Conservation (phyloP, 1,139 yeast species). For the Magnusiomyces clavatus region DNA sequence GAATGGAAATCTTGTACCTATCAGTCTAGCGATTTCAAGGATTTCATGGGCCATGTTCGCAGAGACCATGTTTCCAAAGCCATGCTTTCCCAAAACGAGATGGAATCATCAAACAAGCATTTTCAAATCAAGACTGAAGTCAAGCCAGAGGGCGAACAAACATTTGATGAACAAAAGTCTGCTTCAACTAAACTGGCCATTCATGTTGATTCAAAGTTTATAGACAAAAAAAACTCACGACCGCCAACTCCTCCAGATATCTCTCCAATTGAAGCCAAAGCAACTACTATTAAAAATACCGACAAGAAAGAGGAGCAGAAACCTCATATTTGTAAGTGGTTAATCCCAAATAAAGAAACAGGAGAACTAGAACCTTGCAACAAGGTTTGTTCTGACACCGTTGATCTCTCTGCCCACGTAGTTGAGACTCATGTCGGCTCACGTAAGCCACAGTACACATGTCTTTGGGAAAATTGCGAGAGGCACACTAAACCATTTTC, state of each 20-base stretch:
- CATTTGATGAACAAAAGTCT: not conserved
- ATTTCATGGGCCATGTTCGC: conserved; percentile 54
- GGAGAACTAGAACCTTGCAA: no score
- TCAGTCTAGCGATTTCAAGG: conserved; percentile 43
- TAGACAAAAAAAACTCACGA: no score
- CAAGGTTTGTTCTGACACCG: conserved; percentile 40
- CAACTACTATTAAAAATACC: no score
- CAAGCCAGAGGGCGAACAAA: not conserved
- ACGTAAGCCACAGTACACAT: conserved; percentile 61
- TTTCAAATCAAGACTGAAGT: not conserved
- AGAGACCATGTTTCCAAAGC: conserved; percentile 38
- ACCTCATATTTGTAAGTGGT: conserved; percentile 40
- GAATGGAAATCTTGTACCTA: conserved; percentile 69
- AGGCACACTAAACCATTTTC: conserved; percentile 50
- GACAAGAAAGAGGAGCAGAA: no score
- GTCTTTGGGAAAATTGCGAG: conserved; percentile 75
- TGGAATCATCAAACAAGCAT: no score
- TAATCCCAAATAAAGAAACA: conserved; percentile 18
- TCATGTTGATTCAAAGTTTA: no score
- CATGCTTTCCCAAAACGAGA: not conserved
- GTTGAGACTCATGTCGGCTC: conserved; percentile 60
- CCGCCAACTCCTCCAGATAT: no score
- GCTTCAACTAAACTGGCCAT: no score
- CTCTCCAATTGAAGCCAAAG: no score
- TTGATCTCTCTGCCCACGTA: conserved; percentile 64